A percentile compares a stretch with the other conserved stretches of the same genome.
These are phyloP conservation scores for Tylopilus sp. DNA, from an alignment of 1,284 basidiomycete species.

Conservation along the genomic window DNA sequence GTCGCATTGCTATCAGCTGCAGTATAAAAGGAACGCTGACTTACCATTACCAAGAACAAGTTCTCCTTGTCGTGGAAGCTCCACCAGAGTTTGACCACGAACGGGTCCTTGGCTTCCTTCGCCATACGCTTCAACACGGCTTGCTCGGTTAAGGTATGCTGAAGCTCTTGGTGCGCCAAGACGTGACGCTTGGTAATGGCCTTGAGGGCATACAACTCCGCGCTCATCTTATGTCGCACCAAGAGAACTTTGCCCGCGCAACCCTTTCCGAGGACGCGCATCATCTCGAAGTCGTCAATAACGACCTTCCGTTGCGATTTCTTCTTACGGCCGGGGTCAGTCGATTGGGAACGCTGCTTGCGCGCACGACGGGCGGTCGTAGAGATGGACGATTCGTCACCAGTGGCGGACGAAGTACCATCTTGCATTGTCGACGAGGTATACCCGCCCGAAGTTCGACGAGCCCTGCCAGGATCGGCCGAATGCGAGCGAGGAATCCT, in stretches of 20 bases:
- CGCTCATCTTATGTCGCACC: constrained; percentile 71
- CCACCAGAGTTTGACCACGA: constrained; percentile 93
- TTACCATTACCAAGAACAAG: constrained; percentile 83
- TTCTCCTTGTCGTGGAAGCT: constrained; percentile 96
- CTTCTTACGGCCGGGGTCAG: constrained; percentile 47
- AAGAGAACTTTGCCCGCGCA: constrained; percentile 93
- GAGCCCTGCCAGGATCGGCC: constrained; percentile 61
- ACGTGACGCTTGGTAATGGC: constrained; percentile 97
- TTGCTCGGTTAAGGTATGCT: constrained; percentile 94
- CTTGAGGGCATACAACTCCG: constrained; percentile 86
- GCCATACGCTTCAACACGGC: constrained; percentile 90
- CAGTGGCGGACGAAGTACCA: constrained; percentile 52
- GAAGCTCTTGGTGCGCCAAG: constrained; percentile 90
- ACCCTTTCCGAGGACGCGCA: constrained; percentile 92
- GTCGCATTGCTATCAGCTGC: constrained; percentile 5
- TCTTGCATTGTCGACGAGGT: constrained; percentile 42
- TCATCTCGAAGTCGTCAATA: constrained; percentile 93
- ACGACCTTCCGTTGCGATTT: constrained; percentile 65
- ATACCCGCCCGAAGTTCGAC: constrained; percentile 54
- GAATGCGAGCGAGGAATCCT: constrained; percentile 72
- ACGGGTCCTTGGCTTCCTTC: constrained; percentile 77
- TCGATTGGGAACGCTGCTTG: constrained; percentile 58
- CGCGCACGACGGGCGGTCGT: constrained; percentile 44
- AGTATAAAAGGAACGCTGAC: constrained; percentile 28
- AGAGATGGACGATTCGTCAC: constrained; percentile 61